phyloP scores from a whole-genome alignment of 441 rosid species.

The Arabidopsis lyrata region DNA sequence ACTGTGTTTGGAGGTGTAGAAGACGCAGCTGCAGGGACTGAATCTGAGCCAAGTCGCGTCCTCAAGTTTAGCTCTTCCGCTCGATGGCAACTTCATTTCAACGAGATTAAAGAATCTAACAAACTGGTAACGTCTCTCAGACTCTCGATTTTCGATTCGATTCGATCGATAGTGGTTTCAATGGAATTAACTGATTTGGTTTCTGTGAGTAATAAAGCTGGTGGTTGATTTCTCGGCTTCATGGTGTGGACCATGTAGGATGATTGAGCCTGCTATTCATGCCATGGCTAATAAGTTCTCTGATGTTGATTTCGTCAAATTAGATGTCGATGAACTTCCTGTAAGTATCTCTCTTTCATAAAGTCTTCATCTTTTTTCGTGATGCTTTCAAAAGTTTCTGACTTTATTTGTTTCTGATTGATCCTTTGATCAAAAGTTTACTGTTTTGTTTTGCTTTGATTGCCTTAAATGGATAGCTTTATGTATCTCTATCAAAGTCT shows the following conservation, averaged over 20 bases:
- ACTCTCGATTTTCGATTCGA: background rate
- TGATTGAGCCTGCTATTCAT: slow-evolving; percentile 66
- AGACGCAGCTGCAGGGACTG: slow-evolving; percentile 7
- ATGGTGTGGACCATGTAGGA: slow-evolving; percentile 90
- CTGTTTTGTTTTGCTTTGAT: no score
- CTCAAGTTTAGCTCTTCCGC: slow-evolving; percentile 63
- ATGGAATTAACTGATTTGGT: background rate
- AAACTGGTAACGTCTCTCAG: slow-evolving; percentile 57
- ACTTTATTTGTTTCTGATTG: background rate
- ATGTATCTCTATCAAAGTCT: no score
- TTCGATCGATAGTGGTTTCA: background rate
- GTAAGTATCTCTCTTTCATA: slow-evolving; percentile 50
- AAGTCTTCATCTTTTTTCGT: background rate
- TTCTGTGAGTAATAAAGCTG: slow-evolving; percentile 50
- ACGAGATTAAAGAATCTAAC: slow-evolving; percentile 58
- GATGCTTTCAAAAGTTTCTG: background rate
- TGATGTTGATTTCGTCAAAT: slow-evolving; percentile 73
- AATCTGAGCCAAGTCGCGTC: slow-evolving; percentile 47
- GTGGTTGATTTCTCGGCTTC: slow-evolving; percentile 85
- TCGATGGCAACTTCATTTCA: slow-evolving; percentile 83
- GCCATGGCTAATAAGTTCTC: slow-evolving; percentile 56
- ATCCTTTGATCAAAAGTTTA: no score
- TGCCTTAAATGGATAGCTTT: no score
- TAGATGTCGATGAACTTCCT: slow-evolving; percentile 81
- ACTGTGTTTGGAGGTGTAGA: slow-evolving; percentile 31